Evolutionary conservation across 495 filamentous ascomycete species (phyloP).

Genomic region (Penicillium pulvis): DNA sequence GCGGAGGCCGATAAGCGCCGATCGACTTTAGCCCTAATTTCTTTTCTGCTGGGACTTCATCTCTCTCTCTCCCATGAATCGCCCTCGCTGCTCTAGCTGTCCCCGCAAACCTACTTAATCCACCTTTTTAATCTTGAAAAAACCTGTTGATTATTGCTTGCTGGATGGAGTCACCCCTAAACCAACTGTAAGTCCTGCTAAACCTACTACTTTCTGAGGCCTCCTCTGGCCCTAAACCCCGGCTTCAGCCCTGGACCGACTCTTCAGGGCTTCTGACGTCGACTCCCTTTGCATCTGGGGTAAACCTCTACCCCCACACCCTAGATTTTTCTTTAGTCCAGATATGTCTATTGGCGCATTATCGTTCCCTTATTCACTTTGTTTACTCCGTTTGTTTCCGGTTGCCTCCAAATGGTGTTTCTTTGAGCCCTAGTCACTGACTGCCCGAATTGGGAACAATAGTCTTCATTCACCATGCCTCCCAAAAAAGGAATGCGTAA

Average conservation of each 20-base stretch:
- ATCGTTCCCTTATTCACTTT: not conserved
- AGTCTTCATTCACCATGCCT: slow-evolving; percentile 26
- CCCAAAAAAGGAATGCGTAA: slow-evolving; percentile 28
- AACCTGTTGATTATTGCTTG: not conserved
- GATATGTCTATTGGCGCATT: not conserved
- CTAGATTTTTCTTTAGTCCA: not conserved
- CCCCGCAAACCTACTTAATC: not conserved
- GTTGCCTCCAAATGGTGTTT: not conserved
- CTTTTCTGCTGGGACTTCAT: slow-evolving; percentile 32
- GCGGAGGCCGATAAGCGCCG: slow-evolving; percentile 38
- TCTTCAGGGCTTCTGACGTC: slow-evolving; percentile 25
- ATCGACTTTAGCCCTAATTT: slow-evolving; percentile 37
- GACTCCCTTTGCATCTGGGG: not conserved
- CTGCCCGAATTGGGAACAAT: slow-evolving; percentile 4
- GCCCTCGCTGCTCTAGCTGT: not conserved
- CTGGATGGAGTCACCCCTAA: slow-evolving; percentile 3
- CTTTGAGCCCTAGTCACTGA: slow-evolving; percentile 9
- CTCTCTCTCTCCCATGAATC: slow-evolving; percentile 10
- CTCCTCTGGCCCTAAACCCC: slow-evolving; percentile 24
- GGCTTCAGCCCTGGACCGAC: slow-evolving; percentile 17
- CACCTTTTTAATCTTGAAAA: not conserved
- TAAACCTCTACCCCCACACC: not conserved
- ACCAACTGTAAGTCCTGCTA: slow-evolving; percentile 20
- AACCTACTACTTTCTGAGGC: not conserved
- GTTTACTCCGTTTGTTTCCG: not conserved